Evolutionary conservation across 345 rosid species (phyloP).

Genomic region (Syzygium aqueum): DNA sequence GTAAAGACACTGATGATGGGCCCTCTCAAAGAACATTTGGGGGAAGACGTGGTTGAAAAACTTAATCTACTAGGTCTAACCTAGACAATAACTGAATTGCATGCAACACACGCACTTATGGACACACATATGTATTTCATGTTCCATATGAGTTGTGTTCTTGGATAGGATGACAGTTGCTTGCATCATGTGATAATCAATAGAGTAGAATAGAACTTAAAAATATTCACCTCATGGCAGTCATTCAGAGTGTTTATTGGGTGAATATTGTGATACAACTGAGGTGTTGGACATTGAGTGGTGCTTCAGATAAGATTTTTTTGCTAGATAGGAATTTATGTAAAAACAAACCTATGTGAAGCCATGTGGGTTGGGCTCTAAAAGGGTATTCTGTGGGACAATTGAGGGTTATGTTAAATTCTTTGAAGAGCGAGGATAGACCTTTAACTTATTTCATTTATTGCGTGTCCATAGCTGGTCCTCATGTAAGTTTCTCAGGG

Average conservation of each 20-base stretch:
- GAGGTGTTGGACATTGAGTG: background rate
- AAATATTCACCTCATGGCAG: background rate
- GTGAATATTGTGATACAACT: background rate
- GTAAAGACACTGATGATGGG: background rate
- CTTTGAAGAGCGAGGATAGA: background rate
- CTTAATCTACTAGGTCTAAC: background rate
- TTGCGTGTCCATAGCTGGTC: background rate
- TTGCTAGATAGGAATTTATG: background rate
- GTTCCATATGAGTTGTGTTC: background rate
- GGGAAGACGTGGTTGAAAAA: background rate
- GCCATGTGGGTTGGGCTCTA: background rate
- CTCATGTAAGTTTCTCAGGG: background rate
- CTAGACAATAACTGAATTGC: background rate
- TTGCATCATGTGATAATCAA: background rate
- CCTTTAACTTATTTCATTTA: background rate
- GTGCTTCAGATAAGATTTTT: background rate
- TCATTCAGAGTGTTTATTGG: background rate
- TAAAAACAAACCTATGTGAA: background rate
- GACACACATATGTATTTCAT: background rate
- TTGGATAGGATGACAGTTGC: background rate
- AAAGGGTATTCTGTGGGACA: background rate
- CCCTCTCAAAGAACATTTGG: background rate
- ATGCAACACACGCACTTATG: background rate
- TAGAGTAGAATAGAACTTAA: background rate
- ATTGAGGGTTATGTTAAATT: background rate